A percentile compares a stretch with the other conserved stretches of the same genome.
phyloP scores from a whole-genome alignment of 257 asterid genomes.

The Fraxinus quadrangulata region DNA sequence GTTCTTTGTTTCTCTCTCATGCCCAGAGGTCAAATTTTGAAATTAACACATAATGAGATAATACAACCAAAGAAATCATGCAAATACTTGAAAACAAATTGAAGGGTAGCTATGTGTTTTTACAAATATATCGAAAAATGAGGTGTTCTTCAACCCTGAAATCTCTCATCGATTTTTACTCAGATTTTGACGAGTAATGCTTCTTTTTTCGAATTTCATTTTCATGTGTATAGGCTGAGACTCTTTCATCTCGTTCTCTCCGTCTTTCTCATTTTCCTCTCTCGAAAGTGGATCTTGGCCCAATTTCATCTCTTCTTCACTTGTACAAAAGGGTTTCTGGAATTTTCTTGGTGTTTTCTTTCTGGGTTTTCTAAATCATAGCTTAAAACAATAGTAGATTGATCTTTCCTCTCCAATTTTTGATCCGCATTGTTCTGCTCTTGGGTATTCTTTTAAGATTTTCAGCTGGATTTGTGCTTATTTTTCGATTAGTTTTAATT shows the following conservation, averaged over 20 bases:
- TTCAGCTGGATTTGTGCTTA: slow-evolving; percentile 26
- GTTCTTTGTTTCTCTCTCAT: slow-evolving; percentile 17
- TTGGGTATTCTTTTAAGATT: background rate
- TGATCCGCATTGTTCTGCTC: slow-evolving; percentile 16
- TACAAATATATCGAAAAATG: slow-evolving; percentile 14
- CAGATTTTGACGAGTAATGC: slow-evolving; percentile 32
- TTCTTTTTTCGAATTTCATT: slow-evolving; percentile 21
- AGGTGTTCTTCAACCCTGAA: slow-evolving; percentile 41
- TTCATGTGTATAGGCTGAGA: slow-evolving; percentile 1
- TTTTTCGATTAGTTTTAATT: slow-evolving; percentile 3
- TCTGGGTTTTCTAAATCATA: slow-evolving; percentile 1
- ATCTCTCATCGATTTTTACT: slow-evolving; percentile 37
- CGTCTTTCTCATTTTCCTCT: background rate
- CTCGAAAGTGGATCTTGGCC: slow-evolving; percentile 33
- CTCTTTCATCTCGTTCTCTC: slow-evolving; percentile 16
- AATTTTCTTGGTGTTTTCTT: slow-evolving; percentile 19
- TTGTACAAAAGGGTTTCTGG: slow-evolving; percentile 28
- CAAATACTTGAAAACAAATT: background rate
- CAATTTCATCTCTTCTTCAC: slow-evolving; percentile 22
- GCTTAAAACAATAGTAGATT: background rate
- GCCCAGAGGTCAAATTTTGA: background rate
- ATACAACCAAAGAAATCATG: slow-evolving; percentile 17
- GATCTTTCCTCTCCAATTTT: slow-evolving; percentile 19
- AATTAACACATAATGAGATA: background rate
- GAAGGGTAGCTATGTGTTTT: slow-evolving; percentile 1